phyloP scores from a whole-genome alignment of 805 yeast species.

The Metschnikowia kunwiensis region DNA sequence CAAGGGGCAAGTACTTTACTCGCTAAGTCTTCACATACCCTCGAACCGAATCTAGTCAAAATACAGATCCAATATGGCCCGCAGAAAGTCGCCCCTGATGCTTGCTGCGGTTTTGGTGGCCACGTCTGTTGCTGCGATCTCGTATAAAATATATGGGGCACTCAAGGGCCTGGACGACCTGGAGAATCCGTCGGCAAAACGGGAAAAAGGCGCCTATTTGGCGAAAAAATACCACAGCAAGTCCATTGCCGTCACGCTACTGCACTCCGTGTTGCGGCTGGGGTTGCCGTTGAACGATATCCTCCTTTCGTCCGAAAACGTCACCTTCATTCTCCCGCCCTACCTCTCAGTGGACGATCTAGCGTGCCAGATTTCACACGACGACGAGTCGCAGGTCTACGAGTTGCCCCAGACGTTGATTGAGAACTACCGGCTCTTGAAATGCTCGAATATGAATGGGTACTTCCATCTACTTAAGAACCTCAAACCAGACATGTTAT shows the following conservation, averaged over 20 bases:
- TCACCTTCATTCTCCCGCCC: slow-evolving; percentile 44
- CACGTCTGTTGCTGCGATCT: slow-evolving; percentile 31
- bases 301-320: slow-evolving; percentile 35
- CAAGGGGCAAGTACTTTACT: too few species aligned
- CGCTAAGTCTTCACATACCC: too few species aligned
- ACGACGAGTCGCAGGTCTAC: slow-evolving; percentile 4
- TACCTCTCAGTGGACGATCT: slow-evolving; percentile 40
- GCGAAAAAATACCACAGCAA: slow-evolving; percentile 24
- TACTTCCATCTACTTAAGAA: slow-evolving; percentile 38
- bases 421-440: slow-evolving; percentile 37
- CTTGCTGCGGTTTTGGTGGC: slow-evolving; percentile 37
- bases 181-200: neutral
- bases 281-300: slow-evolving; percentile 39
- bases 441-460: slow-evolving; percentile 40
- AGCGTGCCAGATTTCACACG: slow-evolving; percentile 18
- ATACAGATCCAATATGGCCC: too few species aligned
- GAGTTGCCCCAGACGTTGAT: slow-evolving; percentile 25
- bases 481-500: slow-evolving; percentile 39
- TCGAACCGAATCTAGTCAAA: too few species aligned
- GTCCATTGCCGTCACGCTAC: slow-evolving; percentile 40
- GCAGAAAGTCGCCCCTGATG: slow-evolving; percentile 26
- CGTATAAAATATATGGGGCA: slow-evolving; percentile 32
- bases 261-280: slow-evolving; percentile 38
- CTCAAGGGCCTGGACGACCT: slow-evolving; percentile 6
- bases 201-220: neutral